These are phyloP conservation scores for Pneumocystis wakefieldiae DNA, from an alignment of 1,139 yeast genomes.

Conservation along the genomic window DNA sequence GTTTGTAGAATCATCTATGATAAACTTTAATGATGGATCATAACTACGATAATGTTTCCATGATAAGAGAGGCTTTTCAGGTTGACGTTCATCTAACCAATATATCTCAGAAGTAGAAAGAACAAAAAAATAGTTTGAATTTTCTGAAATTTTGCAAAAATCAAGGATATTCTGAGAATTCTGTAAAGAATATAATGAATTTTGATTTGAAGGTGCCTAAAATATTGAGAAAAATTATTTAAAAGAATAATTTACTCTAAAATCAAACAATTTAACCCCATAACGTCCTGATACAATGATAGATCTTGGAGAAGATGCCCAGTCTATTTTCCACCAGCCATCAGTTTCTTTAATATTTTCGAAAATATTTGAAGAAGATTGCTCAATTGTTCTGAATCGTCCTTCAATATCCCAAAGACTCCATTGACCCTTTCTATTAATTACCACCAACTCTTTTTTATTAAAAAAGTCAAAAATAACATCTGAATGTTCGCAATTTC, in stretches of 20 bases:
- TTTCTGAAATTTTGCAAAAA: not conserved
- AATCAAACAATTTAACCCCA: not conserved
- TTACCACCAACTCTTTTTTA: not conserved
- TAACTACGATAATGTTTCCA: slow-evolving; percentile 1
- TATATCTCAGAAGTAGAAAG: not conserved
- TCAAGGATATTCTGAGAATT: not conserved
- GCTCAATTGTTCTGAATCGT: not conserved
- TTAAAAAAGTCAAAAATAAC: not conserved
- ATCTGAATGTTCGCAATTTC: not conserved
- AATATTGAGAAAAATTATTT: not conserved
- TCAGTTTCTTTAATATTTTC: not conserved
- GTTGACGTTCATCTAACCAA: not conserved
- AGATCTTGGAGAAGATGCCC: not conserved
- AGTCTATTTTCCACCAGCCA: not conserved
- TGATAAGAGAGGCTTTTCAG: not conserved
- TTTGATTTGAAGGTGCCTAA: not conserved
- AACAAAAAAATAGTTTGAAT: not conserved
- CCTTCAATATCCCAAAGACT: not conserved
- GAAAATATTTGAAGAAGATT: not conserved
- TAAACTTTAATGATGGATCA: not conserved
- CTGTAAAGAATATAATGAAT: not conserved
- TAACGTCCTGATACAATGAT: not conserved
- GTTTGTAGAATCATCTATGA: not conserved
- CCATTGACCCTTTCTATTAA: not conserved
- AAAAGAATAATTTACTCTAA: not conserved